Evolutionary conservation across 2,329 filamentous ascomycete genomes (phyloP).

Genomic region (Colletotrichum salicis): DNA sequence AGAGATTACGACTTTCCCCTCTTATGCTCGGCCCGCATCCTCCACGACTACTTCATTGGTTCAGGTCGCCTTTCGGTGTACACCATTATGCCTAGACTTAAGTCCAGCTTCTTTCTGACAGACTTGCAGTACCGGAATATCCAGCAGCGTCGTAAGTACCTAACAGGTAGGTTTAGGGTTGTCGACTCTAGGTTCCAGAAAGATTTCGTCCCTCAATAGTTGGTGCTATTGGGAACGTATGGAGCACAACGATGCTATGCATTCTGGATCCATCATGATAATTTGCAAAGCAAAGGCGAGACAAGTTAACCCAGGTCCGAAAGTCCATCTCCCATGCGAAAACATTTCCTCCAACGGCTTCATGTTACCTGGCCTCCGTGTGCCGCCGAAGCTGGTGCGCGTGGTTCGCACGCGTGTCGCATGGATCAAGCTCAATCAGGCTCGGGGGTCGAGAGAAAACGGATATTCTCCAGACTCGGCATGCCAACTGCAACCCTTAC

Average conservation of each 20-base stretch:
- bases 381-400: neutral
- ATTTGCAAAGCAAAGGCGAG: no score
- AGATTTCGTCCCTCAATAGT: no score
- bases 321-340: neutral
- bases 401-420: neutral
- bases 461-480: neutral
- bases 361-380: neutral
- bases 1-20: neutral
- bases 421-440: neutral
- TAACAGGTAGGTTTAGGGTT: no score
- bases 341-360: neutral
- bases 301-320: neutral
- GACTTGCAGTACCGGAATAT: no score
- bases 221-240: no score
- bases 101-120: no score
- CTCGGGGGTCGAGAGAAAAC: neutral
- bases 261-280: no score
- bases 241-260: no score
- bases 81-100: neutral
- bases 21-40: neutral
- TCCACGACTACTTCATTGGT: neutral
- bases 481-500: neutral
- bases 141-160: no score
- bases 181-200: no score
- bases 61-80: neutral